Base-by-base conservation (phyloP, 306 rosid genomes). In the Cicer bijugum region DNA sequence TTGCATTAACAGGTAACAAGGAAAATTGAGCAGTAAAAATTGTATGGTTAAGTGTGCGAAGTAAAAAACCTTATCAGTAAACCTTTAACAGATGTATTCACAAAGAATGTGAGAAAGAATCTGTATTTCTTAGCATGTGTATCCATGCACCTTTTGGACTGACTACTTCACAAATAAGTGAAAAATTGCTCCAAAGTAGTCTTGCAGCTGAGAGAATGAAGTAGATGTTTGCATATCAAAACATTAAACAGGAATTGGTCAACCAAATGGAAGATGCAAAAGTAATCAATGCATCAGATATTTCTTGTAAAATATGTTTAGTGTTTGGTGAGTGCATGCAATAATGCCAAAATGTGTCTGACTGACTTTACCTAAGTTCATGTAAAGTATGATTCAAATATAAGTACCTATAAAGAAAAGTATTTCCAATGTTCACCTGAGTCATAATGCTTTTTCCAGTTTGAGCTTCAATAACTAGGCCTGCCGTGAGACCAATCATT, bases 401-500 rank as follows among this genome's bases (percentile, higher is more conserved):
- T 17, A 58, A n/a, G 52, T 12, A 53, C 53, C 39, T 1, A 53
- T 19, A 45, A 52, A 48, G 39, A 55, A 37, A 33, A n/a, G 73
- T 19, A 50, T 46, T 35, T 67, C 48, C 52, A 35, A 75, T 69
- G 15, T 48, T 76, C 70, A 94, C 98, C 98, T 94, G 97, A 55
- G 84, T 67, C 12, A 70, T 82, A 79, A 94, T 94, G 48, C 78
- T 74, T 77, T 87, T 94, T 67, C 97, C 98, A 43, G 96, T 91
- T 82, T 89, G 89, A 52, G 85, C 94, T 85, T 93, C 97, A 47
- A 89, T 79, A 62, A 91, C 89, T 69, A 93, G 86, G 68, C 96
- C 97, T 9, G 86, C 91, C 0, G 98, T 88, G 66, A 94, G 91
- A 53, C 97, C 98, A 58, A 91, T 86, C 95, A 94, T 94, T 47